These are phyloP conservation scores for Leccinellum albellum DNA, from an alignment of 768 basidiomycete genomes.

Conservation along the genomic window DNA sequence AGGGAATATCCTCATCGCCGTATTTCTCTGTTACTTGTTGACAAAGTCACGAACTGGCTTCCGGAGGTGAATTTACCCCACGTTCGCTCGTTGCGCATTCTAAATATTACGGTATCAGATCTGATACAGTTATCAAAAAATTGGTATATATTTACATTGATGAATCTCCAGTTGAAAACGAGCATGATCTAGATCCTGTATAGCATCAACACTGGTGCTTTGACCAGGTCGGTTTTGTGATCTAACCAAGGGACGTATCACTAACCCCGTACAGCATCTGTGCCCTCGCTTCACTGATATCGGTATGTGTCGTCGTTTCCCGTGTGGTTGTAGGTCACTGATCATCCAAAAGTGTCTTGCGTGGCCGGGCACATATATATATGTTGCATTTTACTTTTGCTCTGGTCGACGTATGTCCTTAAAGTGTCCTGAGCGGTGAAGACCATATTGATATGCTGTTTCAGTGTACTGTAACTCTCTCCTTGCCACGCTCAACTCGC, in stretches of 20 bases:
- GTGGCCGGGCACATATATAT: slow-evolving; percentile 48
- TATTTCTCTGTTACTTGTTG: slow-evolving; percentile 43
- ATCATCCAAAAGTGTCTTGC: slow-evolving; percentile 38
- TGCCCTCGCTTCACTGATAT: slow-evolving; percentile 52
- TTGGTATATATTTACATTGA: slow-evolving; percentile 22
- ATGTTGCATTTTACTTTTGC: slow-evolving; percentile 58
- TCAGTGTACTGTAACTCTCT: slow-evolving; percentile 59
- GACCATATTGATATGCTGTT: not conserved
- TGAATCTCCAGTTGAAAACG: not conserved
- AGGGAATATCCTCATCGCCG: slow-evolving; percentile 48
- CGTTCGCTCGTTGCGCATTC: not conserved
- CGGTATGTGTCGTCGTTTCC: slow-evolving; percentile 27
- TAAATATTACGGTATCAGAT: slow-evolving; percentile 18
- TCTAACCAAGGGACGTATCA: not conserved
- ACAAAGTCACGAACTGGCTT: slow-evolving; percentile 51
- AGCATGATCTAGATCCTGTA: slow-evolving; percentile 43
- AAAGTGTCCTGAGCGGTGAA: not conserved
- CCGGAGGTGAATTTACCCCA: slow-evolving; percentile 29
- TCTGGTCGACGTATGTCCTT: slow-evolving; percentile 50
- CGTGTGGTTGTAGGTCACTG: not conserved
- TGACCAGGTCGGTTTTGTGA: slow-evolving; percentile 28
- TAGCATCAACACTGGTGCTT: slow-evolving; percentile 41
- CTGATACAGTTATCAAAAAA: slow-evolving; percentile 50
- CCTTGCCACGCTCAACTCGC: slow-evolving; percentile 56
- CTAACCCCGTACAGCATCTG: slow-evolving; percentile 36